Base-by-base conservation (phyloP, 2,329 filamentous ascomycete genomes). In the Ophiognomonia clavigignenti-juglandacearum region DNA sequence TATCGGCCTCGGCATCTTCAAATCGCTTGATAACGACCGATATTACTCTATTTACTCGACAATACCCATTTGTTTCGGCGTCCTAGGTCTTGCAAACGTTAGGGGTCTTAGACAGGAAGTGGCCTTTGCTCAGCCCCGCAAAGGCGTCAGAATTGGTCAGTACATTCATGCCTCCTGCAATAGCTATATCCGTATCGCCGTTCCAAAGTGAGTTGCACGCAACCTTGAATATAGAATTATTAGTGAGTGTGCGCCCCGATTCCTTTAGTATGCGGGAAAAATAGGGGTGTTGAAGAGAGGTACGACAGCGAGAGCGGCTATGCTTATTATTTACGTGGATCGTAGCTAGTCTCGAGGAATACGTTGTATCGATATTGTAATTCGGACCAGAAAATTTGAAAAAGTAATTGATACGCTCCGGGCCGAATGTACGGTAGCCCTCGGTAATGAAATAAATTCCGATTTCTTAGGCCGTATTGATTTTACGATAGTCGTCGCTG, bases 101-200 rank as follows among this genome's bases (percentile, higher is more conserved):
- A n/a, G n/a, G n/a, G 43, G 79, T 86, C 67, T 85, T 85, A 24
- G 85, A 88, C 55, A 92, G 68, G 67, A 92, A 91, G 57, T 88
- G 84, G 13, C 85, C 87, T 55, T 85, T 81, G 60, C 82, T 85
- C 7, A 92, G 71, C 55, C 85, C 86, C 10, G 84, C 75, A 66
- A 88, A 88, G 69, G 86, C 86, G 62, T 91, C 86, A 0, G 87
- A 85, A 66, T 89, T 90, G 43, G 86, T 90, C 65, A 90, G 72
- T 50, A 89, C 82, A 42, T 87, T 89, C 18, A 88, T 70, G 52
- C 88, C 88, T 48, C 88, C 88, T 3, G 86, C 85, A 24, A 90
- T 80, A 1, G 87, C 88, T 9, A 85, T 91, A 59, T 93, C 88
- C 52, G 85, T 88, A 54, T 93, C 88, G 45, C 83, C 82, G 5